Conservation (phyloP, 2,329 filamentous ascomycete genomes). For the Ascochyta lentis region DNA sequence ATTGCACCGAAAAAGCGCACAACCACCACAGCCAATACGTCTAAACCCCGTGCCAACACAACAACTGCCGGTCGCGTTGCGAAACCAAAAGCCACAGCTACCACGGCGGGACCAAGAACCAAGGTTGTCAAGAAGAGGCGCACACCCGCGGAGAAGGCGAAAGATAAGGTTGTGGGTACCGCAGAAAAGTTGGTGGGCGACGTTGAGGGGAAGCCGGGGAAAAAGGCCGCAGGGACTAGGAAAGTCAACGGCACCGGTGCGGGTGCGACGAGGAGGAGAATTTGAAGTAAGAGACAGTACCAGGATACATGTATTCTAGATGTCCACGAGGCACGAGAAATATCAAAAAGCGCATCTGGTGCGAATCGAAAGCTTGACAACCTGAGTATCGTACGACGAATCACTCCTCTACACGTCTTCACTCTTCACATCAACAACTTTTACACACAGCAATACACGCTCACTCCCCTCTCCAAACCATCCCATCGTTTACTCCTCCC, state of each 20-base stretch:
- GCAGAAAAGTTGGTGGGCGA: constrained; percentile 32
- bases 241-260: constrained; percentile 8
- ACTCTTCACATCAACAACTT: background rate
- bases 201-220: constrained; percentile 34
- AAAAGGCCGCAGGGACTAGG: constrained; percentile 31
- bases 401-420: background rate
- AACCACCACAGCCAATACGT: constrained; percentile 49
- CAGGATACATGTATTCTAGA: background rate
- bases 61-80: constrained; percentile 38
- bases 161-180: constrained; percentile 36
- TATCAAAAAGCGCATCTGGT: background rate
- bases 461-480: background rate
- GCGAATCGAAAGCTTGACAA: background rate
- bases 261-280: constrained; percentile 1
- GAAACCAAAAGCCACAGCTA: constrained; percentile 30
- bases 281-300: background rate
- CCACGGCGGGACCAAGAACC: constrained; percentile 20
- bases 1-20: constrained; percentile 44
- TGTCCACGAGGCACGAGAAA: background rate
- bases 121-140: constrained; percentile 34
- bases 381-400: too few species aligned
- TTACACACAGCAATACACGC: background rate
- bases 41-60: constrained; percentile 47
- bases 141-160: constrained; percentile 36
- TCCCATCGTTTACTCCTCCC: background rate